Evolutionary conservation across 1,284 basidiomycete species (phyloP), one percentile per base, ranked within the genome.

Genomic region (Ganoderma lucidum): DNA sequence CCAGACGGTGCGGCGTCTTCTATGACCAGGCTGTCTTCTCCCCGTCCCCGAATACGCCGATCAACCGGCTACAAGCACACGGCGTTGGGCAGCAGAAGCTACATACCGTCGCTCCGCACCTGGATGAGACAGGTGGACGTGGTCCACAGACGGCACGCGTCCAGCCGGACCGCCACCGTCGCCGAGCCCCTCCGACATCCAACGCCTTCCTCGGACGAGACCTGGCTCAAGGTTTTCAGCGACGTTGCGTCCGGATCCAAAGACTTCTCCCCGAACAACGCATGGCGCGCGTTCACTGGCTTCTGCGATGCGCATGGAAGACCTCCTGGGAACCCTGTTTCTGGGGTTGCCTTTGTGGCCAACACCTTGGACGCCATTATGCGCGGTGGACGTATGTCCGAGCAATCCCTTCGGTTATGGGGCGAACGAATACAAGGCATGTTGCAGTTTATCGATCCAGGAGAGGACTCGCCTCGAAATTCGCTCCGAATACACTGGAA

Each of bases 351-450:
- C 1, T 73, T 73, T 45, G 55, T 71, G 45, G 67, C 64, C 17
- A 67, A 67, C 28, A 4, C 71, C 35, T 53, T 48, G 23, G 51
- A 58, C 30, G 63, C 67, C 12, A 66, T 71, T 15, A 19, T 64
- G n/a, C 42, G n/a, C 15, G 64, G 55, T 8, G 37, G 67, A 15
- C 42, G 44, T 2, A 1, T 71, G 14, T 69, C 70, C 8, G 44
- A 39, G 10, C 69, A 70, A 15, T 15, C 60, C 15, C 59, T 75
- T 32, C 66, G 53, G 8, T 45, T 45, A 1, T 85, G 84, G 83
- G 84, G 83, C 8, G 69, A 70, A 19, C 83, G 83, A 37, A 73
- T 86, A 23, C 74, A 74, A 12, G 72, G 71, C 19, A 51, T 85
- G 17, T 68, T 88, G 28, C 72, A 78, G n/a, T 70, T 75, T n/a